Base-by-base conservation (phyloP, 345 rosid genomes). In the Eucalyptus camaldulensis region DNA sequence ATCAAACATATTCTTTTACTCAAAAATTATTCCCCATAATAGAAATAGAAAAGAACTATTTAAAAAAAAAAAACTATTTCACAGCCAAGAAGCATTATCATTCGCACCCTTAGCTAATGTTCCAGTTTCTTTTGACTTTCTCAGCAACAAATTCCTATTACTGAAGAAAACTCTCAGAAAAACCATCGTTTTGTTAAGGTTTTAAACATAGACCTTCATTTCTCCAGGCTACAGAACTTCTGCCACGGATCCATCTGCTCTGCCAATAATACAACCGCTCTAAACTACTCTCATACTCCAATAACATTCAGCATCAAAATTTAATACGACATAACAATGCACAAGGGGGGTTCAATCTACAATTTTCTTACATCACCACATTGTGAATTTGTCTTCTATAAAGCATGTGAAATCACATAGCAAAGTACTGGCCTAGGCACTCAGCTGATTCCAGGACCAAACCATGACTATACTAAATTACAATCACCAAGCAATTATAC, bases 101-200 rank as follows among this genome's bases (percentile, higher is more conserved):
- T 33, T 33, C 37, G 37, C 37, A 33, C 37, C 37, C 37, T 33
- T 33, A 5, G 40, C 76, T 62, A 8, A 13, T 8, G 16, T 65
- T 65, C 76, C 40, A 65, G 40, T n/a, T 65, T 65, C 40, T 65
- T 65, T 31, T n/a, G 8, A n/a, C 76, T n/a, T 65, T 16, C 76
- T n/a, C 6, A 6, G 10, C 1, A 0, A 27, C 10, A 4, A n/a
- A n/a, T n/a, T 7, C 19, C 37, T 8, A 65, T 31, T 13, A 65
- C 37, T 65, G 19, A 4, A 65, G 21, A 65, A n/a, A 14, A n/a
- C 19, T 65, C 37, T 65, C 40, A 6, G 37, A 31, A 65, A n/a
- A 65, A n/a, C 13, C 5, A 65, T 65, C 37, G 0, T 62, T 29
- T 62, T 6, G 14, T 12, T 56, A 65, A 14, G 72, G 72, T 29